Percentiles rank a stretch among this genome's conserved stretches.
phyloP scores from a whole-genome alignment of 441 rosid species.

The Kokia cookei region DNA sequence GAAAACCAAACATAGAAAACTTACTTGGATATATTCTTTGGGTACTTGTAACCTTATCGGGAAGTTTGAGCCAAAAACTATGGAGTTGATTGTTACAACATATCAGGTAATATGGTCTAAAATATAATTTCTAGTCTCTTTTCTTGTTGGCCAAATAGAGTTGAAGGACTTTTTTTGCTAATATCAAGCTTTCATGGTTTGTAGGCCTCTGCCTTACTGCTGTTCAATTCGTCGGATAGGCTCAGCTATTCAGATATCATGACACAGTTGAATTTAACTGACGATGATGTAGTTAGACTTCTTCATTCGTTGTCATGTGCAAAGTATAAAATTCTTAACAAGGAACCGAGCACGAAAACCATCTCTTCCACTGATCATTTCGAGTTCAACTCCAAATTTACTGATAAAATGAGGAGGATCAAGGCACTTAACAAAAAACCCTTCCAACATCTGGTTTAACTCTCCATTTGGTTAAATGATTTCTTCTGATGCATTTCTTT shows the following conservation, averaged over 20 bases:
- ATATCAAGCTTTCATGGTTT: not conserved
- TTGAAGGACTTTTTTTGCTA: not conserved
- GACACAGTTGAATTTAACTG: conserved; percentile 26
- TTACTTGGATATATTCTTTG: conserved; percentile 48
- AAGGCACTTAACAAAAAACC: conserved; percentile 9
- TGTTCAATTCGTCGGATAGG: conserved; percentile 29
- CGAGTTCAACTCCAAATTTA: conserved; percentile 33
- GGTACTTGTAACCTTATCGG: conserved; percentile 44
- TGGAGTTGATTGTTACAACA: conserved; percentile 45
- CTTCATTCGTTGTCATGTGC: conserved; percentile 37
- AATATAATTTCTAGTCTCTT: not conserved
- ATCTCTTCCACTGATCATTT: conserved; percentile 25
- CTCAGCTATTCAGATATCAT: conserved; percentile 36
- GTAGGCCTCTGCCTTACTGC: conserved; percentile 32
- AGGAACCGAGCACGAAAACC: conserved; percentile 31
- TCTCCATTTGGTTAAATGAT: not conserved
- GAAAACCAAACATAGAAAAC: conserved; percentile 28
- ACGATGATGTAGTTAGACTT: conserved; percentile 31
- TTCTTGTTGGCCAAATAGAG: not conserved
- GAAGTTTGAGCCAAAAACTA: conserved; percentile 40
- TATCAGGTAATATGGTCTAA: conserved; percentile 28
- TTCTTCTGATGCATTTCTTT: not conserved
- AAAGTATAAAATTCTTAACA: conserved; percentile 33
- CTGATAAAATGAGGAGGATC: conserved; percentile 35
- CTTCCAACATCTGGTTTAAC: not conserved